These are phyloP conservation scores for Podila horticola DNA, from an alignment of 192 early-diverging fungal genomes.

Conservation along the genomic window DNA sequence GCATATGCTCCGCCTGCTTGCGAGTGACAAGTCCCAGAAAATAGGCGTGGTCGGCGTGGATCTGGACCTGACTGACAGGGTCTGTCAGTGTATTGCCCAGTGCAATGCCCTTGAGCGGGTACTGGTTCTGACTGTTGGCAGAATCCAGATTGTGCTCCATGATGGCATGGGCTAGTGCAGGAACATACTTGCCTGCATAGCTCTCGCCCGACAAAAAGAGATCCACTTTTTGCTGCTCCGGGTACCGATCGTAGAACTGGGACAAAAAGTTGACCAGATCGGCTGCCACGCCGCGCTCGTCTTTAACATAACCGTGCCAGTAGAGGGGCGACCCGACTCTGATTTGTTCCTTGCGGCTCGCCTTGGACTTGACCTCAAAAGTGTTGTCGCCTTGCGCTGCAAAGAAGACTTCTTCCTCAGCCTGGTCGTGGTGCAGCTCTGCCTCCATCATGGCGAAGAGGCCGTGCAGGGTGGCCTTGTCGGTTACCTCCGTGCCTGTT, in stretches of 20 bases:
- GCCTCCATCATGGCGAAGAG: conserved; percentile 12
- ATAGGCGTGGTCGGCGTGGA: conserved; percentile 68
- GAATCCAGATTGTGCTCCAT: conserved; percentile 60
- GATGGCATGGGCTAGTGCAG: conserved; percentile 72
- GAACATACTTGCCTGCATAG: conserved; percentile 82
- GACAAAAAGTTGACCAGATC: conserved; percentile 78
- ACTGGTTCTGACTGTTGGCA: neutral
- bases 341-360: conserved; percentile 9
- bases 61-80: conserved; percentile 63
- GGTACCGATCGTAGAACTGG: conserved; percentile 75
- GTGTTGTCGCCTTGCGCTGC: conserved; percentile 15
- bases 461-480: conserved; percentile 18
- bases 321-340: conserved; percentile 32
- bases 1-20: conserved; percentile 53
- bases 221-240: conserved; percentile 63
- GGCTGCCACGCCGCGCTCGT: conserved; percentile 72
- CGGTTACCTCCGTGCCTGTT: conserved; percentile 22
- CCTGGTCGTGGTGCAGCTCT: conserved; percentile 21
- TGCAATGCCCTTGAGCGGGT: conserved; percentile 39
- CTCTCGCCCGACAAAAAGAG: conserved; percentile 73
- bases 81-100: conserved; percentile 76
- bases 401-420: conserved; percentile 53
- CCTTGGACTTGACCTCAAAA: neutral
- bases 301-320: conserved; percentile 73
- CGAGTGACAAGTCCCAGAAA: conserved; percentile 63